Evolutionary conservation across 441 rosid species (phyloP).

Genomic region (Biscutella laevigata): DNA sequence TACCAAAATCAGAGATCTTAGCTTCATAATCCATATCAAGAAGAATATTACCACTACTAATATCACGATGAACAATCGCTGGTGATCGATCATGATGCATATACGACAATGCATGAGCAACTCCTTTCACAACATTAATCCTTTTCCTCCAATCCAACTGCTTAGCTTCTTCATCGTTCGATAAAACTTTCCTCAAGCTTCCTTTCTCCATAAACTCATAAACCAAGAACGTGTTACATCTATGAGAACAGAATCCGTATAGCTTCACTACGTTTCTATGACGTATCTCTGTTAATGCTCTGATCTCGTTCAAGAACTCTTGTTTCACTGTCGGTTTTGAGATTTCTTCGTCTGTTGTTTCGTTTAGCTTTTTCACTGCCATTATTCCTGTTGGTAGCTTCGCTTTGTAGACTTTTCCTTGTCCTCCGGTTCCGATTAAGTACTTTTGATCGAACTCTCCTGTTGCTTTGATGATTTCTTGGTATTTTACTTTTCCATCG

Average conservation of each 20-base stretch:
- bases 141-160: conserved; percentile 28
- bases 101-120: conserved; percentile 33
- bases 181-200: conserved; percentile 28
- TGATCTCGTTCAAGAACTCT: conserved; percentile 28
- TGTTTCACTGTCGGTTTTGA: conserved; percentile 16
- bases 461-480: conserved; percentile 31
- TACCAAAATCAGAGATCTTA: conserved; percentile 36
- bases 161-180: conserved; percentile 23
- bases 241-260: conserved; percentile 31
- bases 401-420: conserved; percentile 28
- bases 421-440: conserved; percentile 29
- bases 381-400: conserved; percentile 19
- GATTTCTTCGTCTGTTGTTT: conserved; percentile 10
- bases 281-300: conserved; percentile 31
- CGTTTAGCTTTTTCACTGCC: conserved; percentile 31
- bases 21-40: conserved; percentile 27
- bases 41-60: conserved; percentile 31
- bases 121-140: conserved; percentile 30
- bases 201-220: conserved; percentile 37
- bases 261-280: conserved; percentile 41
- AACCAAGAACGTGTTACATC: conserved; percentile 23
- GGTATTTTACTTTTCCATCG: conserved; percentile 25
- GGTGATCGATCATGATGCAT: conserved; percentile 38
- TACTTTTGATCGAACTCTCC: conserved; percentile 20
- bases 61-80: conserved; percentile 35